phyloP scores from a whole-genome alignment of 306 rosid genomes.

The Lablab purpureus region DNA sequence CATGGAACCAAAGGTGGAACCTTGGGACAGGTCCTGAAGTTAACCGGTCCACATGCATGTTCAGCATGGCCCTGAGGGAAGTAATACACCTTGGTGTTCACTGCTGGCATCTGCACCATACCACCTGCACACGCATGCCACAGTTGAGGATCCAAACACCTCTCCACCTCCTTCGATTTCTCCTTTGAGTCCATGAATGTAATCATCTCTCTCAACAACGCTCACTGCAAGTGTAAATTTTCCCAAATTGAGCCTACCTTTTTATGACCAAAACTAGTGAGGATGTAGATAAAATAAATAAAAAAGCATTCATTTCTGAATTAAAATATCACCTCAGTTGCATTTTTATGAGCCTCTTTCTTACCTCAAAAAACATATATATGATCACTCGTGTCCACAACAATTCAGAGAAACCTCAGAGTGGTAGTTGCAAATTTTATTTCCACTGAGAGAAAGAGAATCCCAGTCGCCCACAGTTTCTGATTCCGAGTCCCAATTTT shows the following conservation, averaged over 20 bases:
- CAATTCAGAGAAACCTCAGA: conserved; percentile 34
- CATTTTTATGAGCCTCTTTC: conserved; percentile 9
- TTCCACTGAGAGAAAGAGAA: conserved; percentile 30
- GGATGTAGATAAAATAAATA: background rate
- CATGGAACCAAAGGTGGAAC: conserved; percentile 72
- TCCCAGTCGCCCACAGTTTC: conserved; percentile 22
- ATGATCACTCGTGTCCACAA: conserved; percentile 47
- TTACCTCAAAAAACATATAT: conserved; percentile 55
- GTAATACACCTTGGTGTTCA: conserved; percentile 76
- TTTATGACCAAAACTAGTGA: background rate
- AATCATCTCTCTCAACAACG: conserved; percentile 63
- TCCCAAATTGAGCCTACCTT: conserved; percentile 31
- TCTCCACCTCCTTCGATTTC: conserved; percentile 71
- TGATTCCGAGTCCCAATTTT: conserved; percentile 45
- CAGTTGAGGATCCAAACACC: conserved; percentile 81
- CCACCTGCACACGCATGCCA: conserved; percentile 99
- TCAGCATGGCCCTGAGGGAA: conserved; percentile 93
- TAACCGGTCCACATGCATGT: conserved; percentile 77
- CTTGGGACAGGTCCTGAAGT: conserved; percentile 63
- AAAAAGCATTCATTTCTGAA: background rate
- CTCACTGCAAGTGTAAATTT: conserved; percentile 42
- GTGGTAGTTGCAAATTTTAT: conserved; percentile 23
- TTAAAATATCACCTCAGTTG: conserved; percentile 22
- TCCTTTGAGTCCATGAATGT: conserved; percentile 88
- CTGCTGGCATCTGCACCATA: conserved; percentile 92